Evolutionary conservation across 2,329 filamentous ascomycete genomes (phyloP), one percentile per base, ranked within the genome.

Genomic region (Ceratocystis huliohia): DNA sequence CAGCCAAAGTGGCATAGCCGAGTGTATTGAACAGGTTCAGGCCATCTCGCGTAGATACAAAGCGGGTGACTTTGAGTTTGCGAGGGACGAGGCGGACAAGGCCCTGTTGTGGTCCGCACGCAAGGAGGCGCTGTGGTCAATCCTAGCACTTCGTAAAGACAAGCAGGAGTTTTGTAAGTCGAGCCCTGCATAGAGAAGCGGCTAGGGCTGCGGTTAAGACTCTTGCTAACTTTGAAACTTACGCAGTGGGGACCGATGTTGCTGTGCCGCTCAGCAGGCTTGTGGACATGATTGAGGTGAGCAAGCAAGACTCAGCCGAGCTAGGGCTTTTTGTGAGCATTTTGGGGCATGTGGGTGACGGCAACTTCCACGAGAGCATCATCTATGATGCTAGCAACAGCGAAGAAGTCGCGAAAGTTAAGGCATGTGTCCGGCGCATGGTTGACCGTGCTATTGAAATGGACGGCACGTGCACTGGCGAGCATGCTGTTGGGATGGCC

Each of bases 281-380:
- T 3, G 85, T 88, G 0, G 87, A 90, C 70, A 88, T 92, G 67
- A 81, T 82, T 78, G 91, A 96, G 74, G 80, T 91, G 56, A 92
- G 89, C 69, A 96, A 96, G 78, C 88, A 89, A 73, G 90, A 96
- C 72, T 87, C 96, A 81, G 88, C 93, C 72, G 85, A 90, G 13
- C 80, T 96, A 10, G 91, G 90, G 0, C 77, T 96, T 1, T 96
- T 96, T 73, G 90, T 91, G 0, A 91, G 88, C 72, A 89, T 96
- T 33, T 79, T 96, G 3, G 92, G 92, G 2, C 92, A 96, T 73
- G 88, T 96, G 66, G 92, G 92, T 13, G 92, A 96, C 73, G 92
- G 92, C 46, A 96, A 96, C 75, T 96, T 96, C 78, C 92, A 96
- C 74, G 87, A 92, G 74, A 89, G 88, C 73, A 94, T 96, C 76